Conservation (phyloP, 257 asterid genomes). For the Haberlea rhodopensis region DNA sequence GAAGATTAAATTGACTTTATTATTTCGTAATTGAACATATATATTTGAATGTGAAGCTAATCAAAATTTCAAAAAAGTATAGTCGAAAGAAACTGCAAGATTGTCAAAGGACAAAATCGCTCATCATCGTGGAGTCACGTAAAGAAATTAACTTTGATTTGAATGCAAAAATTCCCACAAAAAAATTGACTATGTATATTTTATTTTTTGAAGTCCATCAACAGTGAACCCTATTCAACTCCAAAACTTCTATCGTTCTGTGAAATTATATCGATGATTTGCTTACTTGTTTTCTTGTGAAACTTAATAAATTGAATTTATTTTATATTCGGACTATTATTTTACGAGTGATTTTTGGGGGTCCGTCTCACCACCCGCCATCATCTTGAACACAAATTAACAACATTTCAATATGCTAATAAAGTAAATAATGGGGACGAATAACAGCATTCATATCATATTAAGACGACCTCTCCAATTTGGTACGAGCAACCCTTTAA, state of each 20-base stretch:
- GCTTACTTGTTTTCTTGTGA: too few relatives aligned
- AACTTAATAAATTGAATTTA: background rate
- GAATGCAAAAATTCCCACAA: conserved; percentile 41
- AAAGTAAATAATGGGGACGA: conserved; percentile 26
- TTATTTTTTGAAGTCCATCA: conserved; percentile 22
- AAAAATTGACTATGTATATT: conserved; percentile 34
- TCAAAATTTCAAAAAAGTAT: background rate
- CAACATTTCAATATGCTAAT: conserved; percentile 12
- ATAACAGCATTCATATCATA: conserved; percentile 20
- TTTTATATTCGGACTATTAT: too few relatives aligned
- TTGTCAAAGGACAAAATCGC: too few relatives aligned
- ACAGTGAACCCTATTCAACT: conserved; percentile 22
- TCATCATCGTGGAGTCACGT: conserved; percentile 18
- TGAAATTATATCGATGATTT: too few relatives aligned
- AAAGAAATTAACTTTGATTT: background rate
- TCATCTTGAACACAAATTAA: too few relatives aligned
- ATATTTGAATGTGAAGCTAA: too few relatives aligned
- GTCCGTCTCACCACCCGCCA: too few relatives aligned
- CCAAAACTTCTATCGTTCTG: background rate
- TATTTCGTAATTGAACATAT: too few relatives aligned
- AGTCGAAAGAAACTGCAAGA: too few relatives aligned
- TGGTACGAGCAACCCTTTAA: background rate
- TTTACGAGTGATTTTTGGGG: too few relatives aligned
- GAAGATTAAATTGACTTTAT: too few relatives aligned
- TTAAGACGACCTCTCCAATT: background rate